phyloP scores from a whole-genome alignment of 768 basidiomycete genomes.

The Cyclocybe aegerita region DNA sequence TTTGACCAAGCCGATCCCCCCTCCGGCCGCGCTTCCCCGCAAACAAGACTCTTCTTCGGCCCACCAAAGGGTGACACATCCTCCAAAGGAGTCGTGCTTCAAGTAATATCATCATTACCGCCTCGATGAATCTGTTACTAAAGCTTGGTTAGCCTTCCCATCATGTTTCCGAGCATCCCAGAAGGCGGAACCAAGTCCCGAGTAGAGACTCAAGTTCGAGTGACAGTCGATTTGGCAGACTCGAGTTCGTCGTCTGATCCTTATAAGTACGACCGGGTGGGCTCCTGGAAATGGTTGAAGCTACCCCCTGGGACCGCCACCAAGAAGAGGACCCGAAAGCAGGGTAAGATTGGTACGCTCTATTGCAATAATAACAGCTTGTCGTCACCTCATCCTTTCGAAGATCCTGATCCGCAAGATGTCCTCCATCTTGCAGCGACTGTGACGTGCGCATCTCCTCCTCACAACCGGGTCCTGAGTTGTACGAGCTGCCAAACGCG shows the following conservation, averaged over 20 bases:
- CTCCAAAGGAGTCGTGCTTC: constrained; percentile 72
- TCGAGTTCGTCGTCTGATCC: constrained; percentile 62
- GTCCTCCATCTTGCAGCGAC: constrained; percentile 70
- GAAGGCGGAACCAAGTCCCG: constrained; percentile 84
- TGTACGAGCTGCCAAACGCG: constrained; percentile 88
- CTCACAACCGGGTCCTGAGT: constrained; percentile 72
- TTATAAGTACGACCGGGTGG: constrained; percentile 72
- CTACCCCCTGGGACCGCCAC: constrained; percentile 81
- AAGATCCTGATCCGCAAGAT: constrained; percentile 69
- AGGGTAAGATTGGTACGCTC: constrained; percentile 72
- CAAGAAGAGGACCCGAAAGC: constrained; percentile 81
- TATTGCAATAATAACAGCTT: not conserved
- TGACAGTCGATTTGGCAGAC: constrained; percentile 77
- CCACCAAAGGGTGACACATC: constrained; percentile 63
- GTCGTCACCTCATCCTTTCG: constrained; percentile 9
- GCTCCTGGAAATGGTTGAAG: constrained; percentile 88
- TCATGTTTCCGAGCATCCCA: constrained; percentile 83
- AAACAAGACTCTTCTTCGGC: constrained; percentile 49
- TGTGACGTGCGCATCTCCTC: constrained; percentile 80
- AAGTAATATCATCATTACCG: constrained; percentile 43
- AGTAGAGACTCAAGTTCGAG: constrained; percentile 93
- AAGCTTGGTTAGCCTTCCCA: constrained; percentile 56
- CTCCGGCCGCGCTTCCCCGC: constrained; percentile 59
- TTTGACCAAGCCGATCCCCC: constrained; percentile 64
- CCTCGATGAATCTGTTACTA: constrained; percentile 8